Evolutionary conservation across 208 protist genomes (phyloP).

Genomic region (Wallacemonas sp.): DNA sequence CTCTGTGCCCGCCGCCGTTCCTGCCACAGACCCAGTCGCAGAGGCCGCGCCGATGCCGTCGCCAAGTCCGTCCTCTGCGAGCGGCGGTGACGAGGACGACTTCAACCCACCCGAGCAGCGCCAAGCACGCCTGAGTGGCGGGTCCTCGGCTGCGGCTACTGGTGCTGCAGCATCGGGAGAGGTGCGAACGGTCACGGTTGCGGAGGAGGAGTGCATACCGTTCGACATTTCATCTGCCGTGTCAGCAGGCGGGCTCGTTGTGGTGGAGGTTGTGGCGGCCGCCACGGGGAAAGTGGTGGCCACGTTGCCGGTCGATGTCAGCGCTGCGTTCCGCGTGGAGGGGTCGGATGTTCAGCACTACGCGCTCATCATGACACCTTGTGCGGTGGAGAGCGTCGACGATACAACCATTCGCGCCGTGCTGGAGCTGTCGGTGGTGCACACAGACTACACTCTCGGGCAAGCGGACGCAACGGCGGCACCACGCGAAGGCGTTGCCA

Average conservation of each 20-base stretch:
- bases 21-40: neutral
- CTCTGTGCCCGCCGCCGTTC: too few relatives aligned
- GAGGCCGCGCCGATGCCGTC: neutral
- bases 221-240: conserved; percentile 22
- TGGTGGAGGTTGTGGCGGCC: conserved; percentile 27
- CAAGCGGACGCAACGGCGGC: neutral
- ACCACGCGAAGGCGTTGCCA: neutral
- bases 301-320: conserved; percentile 21
- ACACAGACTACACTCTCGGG: neutral
- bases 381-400: conserved; percentile 10
- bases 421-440: conserved; percentile 34
- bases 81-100: conserved; percentile 12
- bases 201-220: conserved; percentile 21
- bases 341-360: conserved; percentile 33
- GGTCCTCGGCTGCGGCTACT: neutral
- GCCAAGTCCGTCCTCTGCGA: neutral
- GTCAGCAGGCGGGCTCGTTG: conserved; percentile 17
- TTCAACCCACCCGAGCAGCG: conserved; percentile 13
- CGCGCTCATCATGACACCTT: conserved; percentile 24
- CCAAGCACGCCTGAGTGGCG: neutral
- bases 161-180: conserved; percentile 13
- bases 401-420: conserved; percentile 35
- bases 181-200: neutral
- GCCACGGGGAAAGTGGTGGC: conserved; percentile 22
- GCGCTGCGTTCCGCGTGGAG: conserved; percentile 5